Percentiles rank a stretch among this genome's conserved stretches.
phyloP scores from a whole-genome alignment of 75 land plant genomes.

The Pinus taeda region DNA sequence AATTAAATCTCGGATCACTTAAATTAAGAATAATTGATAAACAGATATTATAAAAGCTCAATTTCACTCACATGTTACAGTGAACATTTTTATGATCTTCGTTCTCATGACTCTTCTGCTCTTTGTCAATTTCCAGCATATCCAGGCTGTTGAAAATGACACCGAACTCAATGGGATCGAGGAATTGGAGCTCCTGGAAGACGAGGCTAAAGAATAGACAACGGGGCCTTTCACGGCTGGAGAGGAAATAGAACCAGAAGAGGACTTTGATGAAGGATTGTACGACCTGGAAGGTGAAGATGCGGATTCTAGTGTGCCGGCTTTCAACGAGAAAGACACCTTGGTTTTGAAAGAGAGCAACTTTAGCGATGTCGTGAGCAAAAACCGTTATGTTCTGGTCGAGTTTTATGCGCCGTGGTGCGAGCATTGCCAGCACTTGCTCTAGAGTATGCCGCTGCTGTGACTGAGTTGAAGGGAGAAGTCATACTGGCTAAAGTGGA shows the following conservation, averaged over 20 bases:
- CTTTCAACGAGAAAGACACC: conserved; percentile 72
- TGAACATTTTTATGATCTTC: too few species aligned
- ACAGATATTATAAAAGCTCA: too few species aligned
- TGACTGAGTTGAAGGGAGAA: conserved; percentile 60
- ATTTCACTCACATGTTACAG: too few species aligned
- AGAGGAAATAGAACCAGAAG: conserved; percentile 8
- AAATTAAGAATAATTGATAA: too few species aligned
- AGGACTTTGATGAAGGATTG: conserved; percentile 13
- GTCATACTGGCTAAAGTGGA: conserved; percentile 82
- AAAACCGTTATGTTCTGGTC: conserved; percentile 55
- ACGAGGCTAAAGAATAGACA: too few species aligned
- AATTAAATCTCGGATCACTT: too few species aligned
- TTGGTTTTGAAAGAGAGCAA: conserved; percentile 61
- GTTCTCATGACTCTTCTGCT: too few species aligned
- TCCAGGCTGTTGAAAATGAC: too few species aligned
- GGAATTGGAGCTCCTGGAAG: too few species aligned
- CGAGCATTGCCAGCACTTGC: conserved; percentile 80
- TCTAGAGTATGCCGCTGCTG: conserved; percentile 92
- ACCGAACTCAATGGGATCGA: too few species aligned
- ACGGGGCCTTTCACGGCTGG: too few species aligned
- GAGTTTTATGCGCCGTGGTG: conserved; percentile 99
- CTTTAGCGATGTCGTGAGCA: conserved; percentile 52
- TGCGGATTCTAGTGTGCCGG: neutral
- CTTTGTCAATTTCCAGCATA: too few species aligned
- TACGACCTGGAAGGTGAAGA: conserved; percentile 16